Evolutionary conservation across 805 yeast species (phyloP), one percentile per base, ranked within the genome.

Genomic region (Metschnikowia baotianmanensis): DNA sequence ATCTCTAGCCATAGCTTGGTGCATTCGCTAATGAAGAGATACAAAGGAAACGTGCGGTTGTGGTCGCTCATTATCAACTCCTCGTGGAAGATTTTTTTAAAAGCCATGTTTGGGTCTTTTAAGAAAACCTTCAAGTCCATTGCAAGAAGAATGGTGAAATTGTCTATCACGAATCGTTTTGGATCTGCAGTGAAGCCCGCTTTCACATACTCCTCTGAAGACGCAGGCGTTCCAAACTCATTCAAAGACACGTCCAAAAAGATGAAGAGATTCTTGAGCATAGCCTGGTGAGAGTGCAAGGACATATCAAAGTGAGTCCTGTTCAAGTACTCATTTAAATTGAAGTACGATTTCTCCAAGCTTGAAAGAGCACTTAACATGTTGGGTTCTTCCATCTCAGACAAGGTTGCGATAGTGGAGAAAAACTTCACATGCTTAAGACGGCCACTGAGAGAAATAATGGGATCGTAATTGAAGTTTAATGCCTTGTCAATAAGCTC

Each of bases 11-110:
- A 69, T 43, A 68, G 43, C 11, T 59, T 55, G 4, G 71, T 65
- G 25, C 61, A 57, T 47, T 57, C 57, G 22, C 57, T 46, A 20
- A 69, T 66, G 44, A 69, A 69, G 38, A 57, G 50, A 44, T 61
- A 68, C 20, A 82, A 55, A 1, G 86, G 83, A 54, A 79, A 77
- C 6, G 73, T 65, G 34, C 71, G 63, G 22, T 65, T 61, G 39
- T 69, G 70, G 40, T 74, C 71, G 34, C 80, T 76, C 69, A 83
- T 80, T 62, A 83, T 66, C 34, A 80, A 63, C 49, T 82, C 86
- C 55, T 83, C 87, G 39, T 75, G 77, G 53, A 73, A 80, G 22
- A 71, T 61, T 59, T 82, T 82, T 46, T 76, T 79, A 62, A 83
- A 83, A 0, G 81, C 64, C 55, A 77, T 69, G 54, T 79, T 78